Conservation (phyloP, 2,329 filamentous ascomycete genomes). For the Pestalotiopsis fici region DNA sequence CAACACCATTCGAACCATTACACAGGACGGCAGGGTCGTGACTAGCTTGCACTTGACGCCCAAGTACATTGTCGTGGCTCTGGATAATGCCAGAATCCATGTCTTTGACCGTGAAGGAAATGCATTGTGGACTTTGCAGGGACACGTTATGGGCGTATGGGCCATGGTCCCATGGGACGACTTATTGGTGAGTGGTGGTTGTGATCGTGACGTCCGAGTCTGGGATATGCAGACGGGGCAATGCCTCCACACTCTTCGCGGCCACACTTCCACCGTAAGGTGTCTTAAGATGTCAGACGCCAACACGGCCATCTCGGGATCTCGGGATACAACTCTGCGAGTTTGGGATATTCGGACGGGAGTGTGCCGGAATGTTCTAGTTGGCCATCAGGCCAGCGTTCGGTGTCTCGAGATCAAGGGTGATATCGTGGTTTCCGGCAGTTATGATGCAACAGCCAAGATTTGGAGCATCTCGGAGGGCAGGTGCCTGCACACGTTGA, state of each 20-base stretch:
- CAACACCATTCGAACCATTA: slow-evolving; percentile 83
- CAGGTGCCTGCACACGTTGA: slow-evolving; percentile 84
- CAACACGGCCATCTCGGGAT: slow-evolving; percentile 94
- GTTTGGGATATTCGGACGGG: slow-evolving; percentile 94
- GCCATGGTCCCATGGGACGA: slow-evolving; percentile 99
- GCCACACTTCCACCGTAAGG: slow-evolving; percentile 94
- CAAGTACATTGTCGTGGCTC: slow-evolving; percentile 95
- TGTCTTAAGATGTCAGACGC: slow-evolving; percentile 97
- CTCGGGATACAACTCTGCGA: slow-evolving; percentile 88
- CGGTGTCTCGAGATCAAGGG: slow-evolving; percentile 94
- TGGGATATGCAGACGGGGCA: slow-evolving; percentile 91
- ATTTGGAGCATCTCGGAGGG: slow-evolving; percentile 99
- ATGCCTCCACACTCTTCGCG: slow-evolving; percentile 80
- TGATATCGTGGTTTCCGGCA: slow-evolving; percentile 95
- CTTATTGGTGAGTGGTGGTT: slow-evolving; percentile 91
- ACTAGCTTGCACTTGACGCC: slow-evolving; percentile 92
- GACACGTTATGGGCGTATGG: slow-evolving; percentile 99
- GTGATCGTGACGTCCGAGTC: slow-evolving; percentile 92
- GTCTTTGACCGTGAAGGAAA: slow-evolving; percentile 93
- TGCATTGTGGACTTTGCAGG: slow-evolving; percentile 84
- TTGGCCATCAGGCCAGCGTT: slow-evolving; percentile 94
- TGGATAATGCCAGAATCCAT: slow-evolving; percentile 98
- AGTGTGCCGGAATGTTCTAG: slow-evolving; percentile 85
- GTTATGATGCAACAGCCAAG: slow-evolving; percentile 94
- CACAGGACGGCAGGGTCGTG: slow-evolving; percentile 93